A percentile compares a stretch with the other conserved stretches of the same genome.
Evolutionary conservation across 2,329 filamentous ascomycete genomes (phyloP).

Genomic region (Byssoonygena ceratinophila): DNA sequence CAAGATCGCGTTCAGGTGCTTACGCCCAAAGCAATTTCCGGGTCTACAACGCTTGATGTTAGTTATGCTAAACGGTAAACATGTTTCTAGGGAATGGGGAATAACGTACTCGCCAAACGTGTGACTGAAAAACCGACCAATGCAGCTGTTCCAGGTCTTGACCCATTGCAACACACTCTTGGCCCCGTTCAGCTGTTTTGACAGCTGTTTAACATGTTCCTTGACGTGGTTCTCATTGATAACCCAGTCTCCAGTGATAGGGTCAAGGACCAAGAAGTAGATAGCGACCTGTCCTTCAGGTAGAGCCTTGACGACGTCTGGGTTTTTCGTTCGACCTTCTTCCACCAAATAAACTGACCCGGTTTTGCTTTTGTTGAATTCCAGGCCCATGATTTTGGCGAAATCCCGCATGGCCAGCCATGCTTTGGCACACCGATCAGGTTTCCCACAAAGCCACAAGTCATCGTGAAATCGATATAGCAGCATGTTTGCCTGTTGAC

Average conservation of each 20-base stretch:
- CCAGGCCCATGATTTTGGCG: conserved; percentile 34
- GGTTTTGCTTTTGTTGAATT: conserved; percentile 40
- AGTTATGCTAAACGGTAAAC: background rate
- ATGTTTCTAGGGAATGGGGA: background rate
- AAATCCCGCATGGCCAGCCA: conserved; percentile 39
- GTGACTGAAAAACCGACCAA: conserved; percentile 41
- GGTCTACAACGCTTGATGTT: conserved; percentile 20
- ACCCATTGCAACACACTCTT: conserved; percentile 46
- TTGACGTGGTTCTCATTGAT: conserved; percentile 33
- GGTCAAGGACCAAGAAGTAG: conserved; percentile 40
- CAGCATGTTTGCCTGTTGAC: conserved; percentile 34
- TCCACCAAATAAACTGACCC: conserved; percentile 39
- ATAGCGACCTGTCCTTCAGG: conserved; percentile 44
- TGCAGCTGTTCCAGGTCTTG: conserved; percentile 47
- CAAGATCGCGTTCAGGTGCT: conserved; percentile 42
- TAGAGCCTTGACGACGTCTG: conserved; percentile 27
- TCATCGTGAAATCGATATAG: conserved; percentile 43
- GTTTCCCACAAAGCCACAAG: conserved; percentile 40
- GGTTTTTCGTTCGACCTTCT: conserved; percentile 14
- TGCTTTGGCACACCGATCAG: conserved; percentile 32
- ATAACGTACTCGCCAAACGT: conserved; percentile 38
- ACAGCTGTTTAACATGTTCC: conserved; percentile 32
- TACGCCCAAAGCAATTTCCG: conserved; percentile 40
- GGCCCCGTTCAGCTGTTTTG: conserved; percentile 32
- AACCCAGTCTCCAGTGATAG: conserved; percentile 27